Evolutionary conservation across 2,329 filamentous ascomycete genomes (phyloP), one percentile per base, ranked within the genome.

Genomic region (Penicillium sp.): DNA sequence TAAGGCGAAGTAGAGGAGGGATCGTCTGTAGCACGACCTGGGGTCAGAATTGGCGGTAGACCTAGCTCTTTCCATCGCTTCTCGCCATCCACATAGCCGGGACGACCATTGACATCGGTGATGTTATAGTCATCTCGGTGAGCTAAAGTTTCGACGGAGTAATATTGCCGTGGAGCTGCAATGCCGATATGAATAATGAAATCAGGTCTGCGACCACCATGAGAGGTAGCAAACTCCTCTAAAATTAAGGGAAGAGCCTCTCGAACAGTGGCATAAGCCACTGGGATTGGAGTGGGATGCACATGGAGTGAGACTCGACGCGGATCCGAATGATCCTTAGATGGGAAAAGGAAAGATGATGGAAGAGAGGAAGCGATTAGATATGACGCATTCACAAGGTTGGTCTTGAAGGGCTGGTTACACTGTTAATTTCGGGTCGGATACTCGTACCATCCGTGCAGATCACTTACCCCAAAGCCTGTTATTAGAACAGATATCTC

Each of bases 131-230:
- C 87, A 63, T 89, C 85, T 36, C 88, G 82, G 67, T 89, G 87
- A 0, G 83, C 90, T 35, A 82, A 78, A 11, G 83, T 80, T 76
- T 96, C 91, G 9, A 93, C 77, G 11, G 83, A 82, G 70, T 93
- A 95, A 63, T 84, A 84, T 64, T 72, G 80, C 63, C 75, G 83
- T 66, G 71, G 88, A 69, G 70, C 77, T 0, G 90, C 89, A 82
- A 95, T 91, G 59, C 91, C 91, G 49, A 95, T 88, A 72, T 95
- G 90, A 4, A 96, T 72, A 22, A 86, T 80, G 30, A 88, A 74
- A 71, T 95, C 88, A 51, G 86, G 81, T 46, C 77, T 70, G 60
- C 63, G 71, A 55, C 69, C 69, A 58, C 72, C 72, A 46, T 76
- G 70, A 8, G 67, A 62, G 10, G 71, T 68, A 61, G 76, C 70